Evolutionary conservation across 768 basidiomycete genomes (phyloP).

Genomic region (Boletus tomentosulus): DNA sequence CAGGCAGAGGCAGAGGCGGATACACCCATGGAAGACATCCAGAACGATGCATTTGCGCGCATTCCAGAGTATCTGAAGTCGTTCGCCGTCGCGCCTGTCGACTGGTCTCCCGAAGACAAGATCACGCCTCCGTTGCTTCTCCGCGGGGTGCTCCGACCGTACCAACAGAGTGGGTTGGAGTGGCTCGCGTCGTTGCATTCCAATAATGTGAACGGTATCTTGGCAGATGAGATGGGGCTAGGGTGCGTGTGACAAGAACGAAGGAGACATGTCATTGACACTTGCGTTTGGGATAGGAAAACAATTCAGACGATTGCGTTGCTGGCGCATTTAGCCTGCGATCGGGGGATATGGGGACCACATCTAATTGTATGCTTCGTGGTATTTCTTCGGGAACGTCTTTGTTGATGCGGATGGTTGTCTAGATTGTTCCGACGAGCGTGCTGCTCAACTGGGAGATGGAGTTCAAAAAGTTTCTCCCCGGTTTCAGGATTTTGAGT

Average conservation of each 20-base stretch:
- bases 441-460: slow-evolving; percentile 95
- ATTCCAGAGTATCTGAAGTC: slow-evolving; percentile 57
- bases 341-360: slow-evolving; percentile 88
- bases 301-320: slow-evolving; percentile 96
- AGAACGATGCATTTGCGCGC: slow-evolving; percentile 32
- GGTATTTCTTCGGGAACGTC: not conserved
- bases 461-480: slow-evolving; percentile 95
- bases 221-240: slow-evolving; percentile 93
- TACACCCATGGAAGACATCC: slow-evolving; percentile 36
- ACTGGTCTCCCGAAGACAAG: slow-evolving; percentile 58
- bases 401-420: not conserved
- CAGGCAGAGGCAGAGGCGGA: slow-evolving; percentile 4
- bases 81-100: slow-evolving; percentile 67
- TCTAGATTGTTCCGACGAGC: slow-evolving; percentile 81
- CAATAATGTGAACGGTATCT: slow-evolving; percentile 76
- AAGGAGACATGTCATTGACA: not conserved
- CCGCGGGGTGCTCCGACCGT: slow-evolving; percentile 85
- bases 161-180: slow-evolving; percentile 89
- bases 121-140: slow-evolving; percentile 69
- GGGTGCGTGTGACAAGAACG: slow-evolving; percentile 53
- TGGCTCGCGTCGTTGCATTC: slow-evolving; percentile 89
- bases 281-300: slow-evolving; percentile 48
- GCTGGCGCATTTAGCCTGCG: slow-evolving; percentile 87
- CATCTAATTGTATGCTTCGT: slow-evolving; percentile 67
- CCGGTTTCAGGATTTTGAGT: slow-evolving; percentile 79